A percentile compares a stretch with the other conserved stretches of the same genome.
Evolutionary conservation across 495 filamentous ascomycete species (phyloP).

Genomic region (Achaetomiella virescens): DNA sequence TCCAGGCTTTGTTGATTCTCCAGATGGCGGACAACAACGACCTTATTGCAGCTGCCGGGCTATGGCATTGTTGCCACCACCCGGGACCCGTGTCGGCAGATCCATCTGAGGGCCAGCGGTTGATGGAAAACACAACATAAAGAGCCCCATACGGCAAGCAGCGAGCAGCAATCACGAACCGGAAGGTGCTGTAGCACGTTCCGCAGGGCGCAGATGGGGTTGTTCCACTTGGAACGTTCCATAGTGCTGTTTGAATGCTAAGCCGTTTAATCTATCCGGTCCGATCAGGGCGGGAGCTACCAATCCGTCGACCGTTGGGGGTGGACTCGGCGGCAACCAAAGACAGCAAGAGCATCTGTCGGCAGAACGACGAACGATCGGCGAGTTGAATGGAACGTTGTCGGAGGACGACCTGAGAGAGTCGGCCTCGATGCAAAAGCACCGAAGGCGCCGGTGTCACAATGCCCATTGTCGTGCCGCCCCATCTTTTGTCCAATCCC

Average conservation of each 20-base stretch:
- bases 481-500: too few relatives aligned
- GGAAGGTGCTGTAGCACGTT: conserved; percentile 8
- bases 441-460: too few relatives aligned
- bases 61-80: not conserved
- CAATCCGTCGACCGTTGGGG: not conserved
- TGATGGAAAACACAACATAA: conserved; percentile 2
- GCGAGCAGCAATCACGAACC: conserved; percentile 5
- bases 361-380: not conserved
- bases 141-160: not conserved
- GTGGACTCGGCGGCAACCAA: not conserved
- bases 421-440: too few relatives aligned
- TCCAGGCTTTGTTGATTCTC: not conserved
- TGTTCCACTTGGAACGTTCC: not conserved
- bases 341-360: not conserved
- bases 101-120: conserved; percentile 9
- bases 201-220: conserved; percentile 5
- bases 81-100: not conserved
- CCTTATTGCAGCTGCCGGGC: not conserved
- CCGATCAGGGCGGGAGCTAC: not conserved
- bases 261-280: not conserved
- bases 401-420: too few relatives aligned
- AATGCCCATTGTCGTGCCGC: too few relatives aligned
- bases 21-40: not conserved
- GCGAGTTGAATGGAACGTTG: too few relatives aligned
- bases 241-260: not conserved